Percentiles rank a stretch among this genome's conserved stretches.
Conservation (phyloP, 2,329 filamentous ascomycete species). For the Exophiala sp. region DNA sequence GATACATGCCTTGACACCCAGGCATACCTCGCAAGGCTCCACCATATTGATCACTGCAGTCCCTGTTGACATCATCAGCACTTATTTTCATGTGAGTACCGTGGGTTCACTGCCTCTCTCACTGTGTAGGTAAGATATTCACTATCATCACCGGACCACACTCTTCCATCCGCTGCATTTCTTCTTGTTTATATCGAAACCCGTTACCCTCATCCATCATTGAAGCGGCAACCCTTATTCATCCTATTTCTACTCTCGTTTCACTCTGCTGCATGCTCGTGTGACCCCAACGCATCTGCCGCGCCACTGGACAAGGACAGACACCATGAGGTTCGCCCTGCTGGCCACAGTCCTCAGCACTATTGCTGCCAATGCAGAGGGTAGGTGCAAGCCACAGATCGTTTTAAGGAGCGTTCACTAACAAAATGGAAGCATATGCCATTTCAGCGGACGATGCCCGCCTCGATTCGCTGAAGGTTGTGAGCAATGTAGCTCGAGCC, state of each 20-base stretch:
- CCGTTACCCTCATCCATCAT: too few species aligned
- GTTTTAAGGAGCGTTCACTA: neutral
- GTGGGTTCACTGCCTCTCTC: too few species aligned
- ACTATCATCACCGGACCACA: too few species aligned
- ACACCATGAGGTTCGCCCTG: constrained; percentile 10
- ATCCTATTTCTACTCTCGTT: neutral
- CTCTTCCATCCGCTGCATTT: too few species aligned
- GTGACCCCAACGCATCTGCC: neutral
- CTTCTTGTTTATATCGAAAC: too few species aligned
- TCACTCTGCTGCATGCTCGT: neutral
- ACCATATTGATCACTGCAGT: too few species aligned
- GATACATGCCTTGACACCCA: too few species aligned
- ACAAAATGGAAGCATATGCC: constrained; percentile 10
- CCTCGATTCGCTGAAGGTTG: constrained; percentile 6
- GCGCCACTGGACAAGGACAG: neutral
- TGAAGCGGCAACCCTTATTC: too few species aligned
- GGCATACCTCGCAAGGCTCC: too few species aligned
- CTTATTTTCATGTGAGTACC: too few species aligned
- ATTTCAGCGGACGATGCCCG: constrained; percentile 11
- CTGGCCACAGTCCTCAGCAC: constrained; percentile 3
- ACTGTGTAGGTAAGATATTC: too few species aligned
- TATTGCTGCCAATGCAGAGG: constrained; percentile 3
- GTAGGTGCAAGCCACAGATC: neutral
- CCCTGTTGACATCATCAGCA: too few species aligned
- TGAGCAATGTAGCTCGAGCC: constrained; percentile 35